A percentile compares a stretch with the other conserved stretches of the same genome.
Evolutionary conservation across 179 eudicot species (phyloP).

Genomic region (Vitellaria paradoxa): DNA sequence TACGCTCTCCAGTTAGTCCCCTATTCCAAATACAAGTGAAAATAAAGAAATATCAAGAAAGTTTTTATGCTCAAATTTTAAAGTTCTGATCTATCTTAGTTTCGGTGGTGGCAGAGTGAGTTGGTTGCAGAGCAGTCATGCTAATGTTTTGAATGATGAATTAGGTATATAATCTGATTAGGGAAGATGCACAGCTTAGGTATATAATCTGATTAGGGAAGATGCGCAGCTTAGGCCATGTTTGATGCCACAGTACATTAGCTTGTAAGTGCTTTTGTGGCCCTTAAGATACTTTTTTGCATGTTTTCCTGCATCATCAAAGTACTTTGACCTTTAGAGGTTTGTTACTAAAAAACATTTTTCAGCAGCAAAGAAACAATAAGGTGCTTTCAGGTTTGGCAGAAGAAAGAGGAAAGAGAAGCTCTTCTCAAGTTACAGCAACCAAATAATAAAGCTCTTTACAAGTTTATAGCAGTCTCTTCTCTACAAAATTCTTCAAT

Average conservation of each 20-base stretch:
- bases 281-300: not conserved
- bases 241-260: not conserved
- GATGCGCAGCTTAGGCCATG: not conserved
- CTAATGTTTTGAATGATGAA: not conserved
- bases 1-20: conserved; percentile 84
- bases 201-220: not conserved
- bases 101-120: not conserved
- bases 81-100: not conserved
- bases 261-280: not conserved
- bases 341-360: not conserved
- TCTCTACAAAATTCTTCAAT: not conserved
- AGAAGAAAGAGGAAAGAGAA: not conserved
- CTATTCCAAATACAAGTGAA: conserved; percentile 32
- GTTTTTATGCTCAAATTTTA: not conserved
- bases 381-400: not conserved
- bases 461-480: not conserved
- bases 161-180: not conserved
- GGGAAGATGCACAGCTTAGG: not conserved
- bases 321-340: not conserved
- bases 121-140: not conserved
- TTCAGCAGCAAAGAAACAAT: not conserved
- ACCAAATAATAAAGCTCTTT: not conserved
- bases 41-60: not conserved
- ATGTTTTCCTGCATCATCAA: not conserved
- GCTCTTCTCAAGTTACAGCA: not conserved